phyloP scores from a whole-genome alignment of 768 basidiomycete species.

The Hemileccinum impolitum region DNA sequence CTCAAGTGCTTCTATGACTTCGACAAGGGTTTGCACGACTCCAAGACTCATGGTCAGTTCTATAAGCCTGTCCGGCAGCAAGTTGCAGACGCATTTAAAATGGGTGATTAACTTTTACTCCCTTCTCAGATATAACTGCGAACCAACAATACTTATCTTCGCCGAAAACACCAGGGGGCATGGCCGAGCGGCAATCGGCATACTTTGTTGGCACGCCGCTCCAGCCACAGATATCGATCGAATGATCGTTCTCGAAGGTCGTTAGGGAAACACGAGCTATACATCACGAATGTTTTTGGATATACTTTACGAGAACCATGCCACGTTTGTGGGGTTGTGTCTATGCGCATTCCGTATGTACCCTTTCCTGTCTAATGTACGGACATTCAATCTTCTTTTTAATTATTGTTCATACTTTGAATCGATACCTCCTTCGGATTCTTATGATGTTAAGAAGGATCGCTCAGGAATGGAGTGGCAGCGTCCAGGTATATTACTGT shows the following conservation, averaged over 20 bases:
- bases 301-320: not conserved
- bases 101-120: slow-evolving; percentile 35
- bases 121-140: slow-evolving; percentile 44
- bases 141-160: slow-evolving; percentile 43
- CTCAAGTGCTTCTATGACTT: slow-evolving; percentile 81
- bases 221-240: slow-evolving; percentile 71
- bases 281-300: slow-evolving; percentile 5
- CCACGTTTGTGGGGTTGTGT: not conserved
- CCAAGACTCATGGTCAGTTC: slow-evolving; percentile 73
- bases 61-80: slow-evolving; percentile 32
- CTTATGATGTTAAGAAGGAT: not conserved
- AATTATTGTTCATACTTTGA: slow-evolving; percentile 17
- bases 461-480: too few relatives aligned
- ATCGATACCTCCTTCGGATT: slow-evolving; percentile 3
- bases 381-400: slow-evolving; percentile 9
- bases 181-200: slow-evolving; percentile 45
- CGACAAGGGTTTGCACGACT: slow-evolving; percentile 68
- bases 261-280: not conserved
- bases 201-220: slow-evolving; percentile 45
- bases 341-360: slow-evolving; percentile 7
- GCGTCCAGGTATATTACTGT: not conserved
- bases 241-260: slow-evolving; percentile 37
- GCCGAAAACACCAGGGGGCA: slow-evolving; percentile 39
- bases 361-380: slow-evolving; percentile 16
- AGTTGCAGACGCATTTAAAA: slow-evolving; percentile 20